Base-by-base conservation (phyloP, 768 basidiomycete species). In the Cubamyces sp. region DNA sequence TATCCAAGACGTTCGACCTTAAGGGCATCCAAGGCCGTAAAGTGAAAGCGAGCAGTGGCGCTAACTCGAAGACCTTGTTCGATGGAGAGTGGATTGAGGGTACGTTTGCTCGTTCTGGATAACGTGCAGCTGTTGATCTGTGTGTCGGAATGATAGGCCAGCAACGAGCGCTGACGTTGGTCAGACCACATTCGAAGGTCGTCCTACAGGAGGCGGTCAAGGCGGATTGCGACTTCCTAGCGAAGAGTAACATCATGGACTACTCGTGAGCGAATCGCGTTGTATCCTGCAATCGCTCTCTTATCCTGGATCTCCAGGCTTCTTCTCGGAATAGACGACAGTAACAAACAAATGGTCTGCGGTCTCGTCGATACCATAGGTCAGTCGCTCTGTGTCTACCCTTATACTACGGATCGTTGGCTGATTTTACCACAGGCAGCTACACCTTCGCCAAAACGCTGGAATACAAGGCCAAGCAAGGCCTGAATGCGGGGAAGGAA, bases 31-130 rank as follows among this genome's bases (percentile, higher is more conserved):
- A 87, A 57, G 88, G 88, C 0, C 78, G 91, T 16, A 90, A 86
- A 70, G 86, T 89, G 50, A 90, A 90, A 71, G 69, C 79, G 3
- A 74, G 73, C 57, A 70, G 69, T 41, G 71, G 74, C 40, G 61
- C 74, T 47, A 50, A 76, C n/a, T 78, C 81, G 3, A 84, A 81
- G 71, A 92, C 87, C 0, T 72, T 91, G 30, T 91, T 89, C 68
- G 92, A 94, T 71, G 87, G 85, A 3, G 92, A 94, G 71, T 94
- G 91, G 91, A 85, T 92, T 37, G 90, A 94, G 75, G 86, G 88
- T 86, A 56, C 43, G 52, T 52, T 4, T 50, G 9, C 15, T 4
- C 18, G 26, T 26, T 18, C 6, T 51, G 12, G 8, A 23, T 26
- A 34, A 8, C 16, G 2, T 7, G 3, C 25, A 34, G 34, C 4